A percentile compares a stretch with the other conserved stretches of the same genome.
Conservation (phyloP, 2,329 filamentous ascomycete genomes). For the Penicillium sp. region DNA sequence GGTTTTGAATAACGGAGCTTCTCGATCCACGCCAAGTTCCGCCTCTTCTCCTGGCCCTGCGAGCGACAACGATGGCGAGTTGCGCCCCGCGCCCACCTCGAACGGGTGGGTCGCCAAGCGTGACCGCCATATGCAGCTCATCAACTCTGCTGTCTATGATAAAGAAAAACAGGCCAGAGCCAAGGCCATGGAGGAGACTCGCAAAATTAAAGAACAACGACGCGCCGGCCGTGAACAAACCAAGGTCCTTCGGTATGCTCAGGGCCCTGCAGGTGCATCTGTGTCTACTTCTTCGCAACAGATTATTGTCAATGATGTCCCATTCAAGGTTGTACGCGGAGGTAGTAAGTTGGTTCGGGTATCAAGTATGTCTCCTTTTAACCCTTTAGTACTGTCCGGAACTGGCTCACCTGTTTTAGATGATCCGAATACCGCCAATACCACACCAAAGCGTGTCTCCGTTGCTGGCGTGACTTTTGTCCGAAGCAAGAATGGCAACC, state of each 20-base stretch:
- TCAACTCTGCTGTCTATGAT: conserved; percentile 77
- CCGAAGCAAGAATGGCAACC: conserved; percentile 83
- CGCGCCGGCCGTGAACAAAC: conserved; percentile 56
- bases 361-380: conserved; percentile 58
- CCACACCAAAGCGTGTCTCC: conserved; percentile 71
- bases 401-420: conserved; percentile 51
- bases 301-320: conserved; percentile 69
- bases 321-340: conserved; percentile 71
- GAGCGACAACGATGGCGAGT: conserved; percentile 32
- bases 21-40: conserved; percentile 23
- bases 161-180: conserved; percentile 68
- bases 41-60: conserved; percentile 26
- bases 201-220: conserved; percentile 51
- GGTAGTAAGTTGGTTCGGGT: conserved; percentile 80
- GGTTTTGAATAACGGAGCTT: conserved; percentile 58
- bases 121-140: conserved; percentile 77
- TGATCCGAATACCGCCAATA: conserved; percentile 61
- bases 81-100: conserved; percentile 28
- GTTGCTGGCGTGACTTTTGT: conserved; percentile 80
- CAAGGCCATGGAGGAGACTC: conserved; percentile 71
- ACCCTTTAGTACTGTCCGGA: conserved; percentile 15
- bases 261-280: conserved; percentile 28
- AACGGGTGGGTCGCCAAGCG: conserved; percentile 69
- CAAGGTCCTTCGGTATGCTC: conserved; percentile 43
- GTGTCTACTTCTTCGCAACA: conserved; percentile 44